These are phyloP conservation scores for Balansia obtecta DNA, from an alignment of 2,329 filamentous ascomycete genomes.

Conservation along the genomic window DNA sequence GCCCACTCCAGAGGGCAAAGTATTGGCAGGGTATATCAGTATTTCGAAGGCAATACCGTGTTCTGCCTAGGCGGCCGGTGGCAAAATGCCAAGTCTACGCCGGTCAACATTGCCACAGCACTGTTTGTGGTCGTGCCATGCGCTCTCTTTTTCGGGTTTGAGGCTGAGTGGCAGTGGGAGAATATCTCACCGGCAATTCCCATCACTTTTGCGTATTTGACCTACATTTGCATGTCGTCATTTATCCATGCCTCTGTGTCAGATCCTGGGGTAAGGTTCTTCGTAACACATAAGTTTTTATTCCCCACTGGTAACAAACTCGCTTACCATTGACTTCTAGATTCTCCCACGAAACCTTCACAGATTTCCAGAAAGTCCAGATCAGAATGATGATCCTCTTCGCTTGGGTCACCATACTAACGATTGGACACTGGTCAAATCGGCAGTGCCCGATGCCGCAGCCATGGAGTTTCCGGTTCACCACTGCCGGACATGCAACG, in stretches of 20 bases:
- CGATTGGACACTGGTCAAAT: constrained; percentile 87
- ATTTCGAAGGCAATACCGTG: constrained; percentile 85
- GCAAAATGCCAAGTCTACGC: constrained; percentile 77
- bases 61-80: constrained; percentile 80
- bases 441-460: constrained; percentile 58
- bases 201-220: constrained; percentile 81
- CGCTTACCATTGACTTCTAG: constrained; percentile 28
- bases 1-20: constrained; percentile 13
- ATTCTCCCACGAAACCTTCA: constrained; percentile 90
- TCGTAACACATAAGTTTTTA: neutral
- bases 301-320: neutral
- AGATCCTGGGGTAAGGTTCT: constrained; percentile 71
- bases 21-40: constrained; percentile 67
- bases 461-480: constrained; percentile 98
- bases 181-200: constrained; percentile 82
- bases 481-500: constrained; percentile 94
- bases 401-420: constrained; percentile 74
- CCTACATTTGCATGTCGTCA: constrained; percentile 81
- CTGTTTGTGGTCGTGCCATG: constrained; percentile 67
- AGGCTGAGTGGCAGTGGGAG: constrained; percentile 74
- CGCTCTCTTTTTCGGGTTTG: constrained; percentile 74
- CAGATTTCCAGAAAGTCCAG: constrained; percentile 63
- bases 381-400: constrained; percentile 75
- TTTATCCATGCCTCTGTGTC: constrained; percentile 87
- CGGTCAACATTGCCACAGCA: constrained; percentile 81